phyloP scores from a whole-genome alignment of 2,329 filamentous ascomycete species.

The Scedosporium dehoogii region DNA sequence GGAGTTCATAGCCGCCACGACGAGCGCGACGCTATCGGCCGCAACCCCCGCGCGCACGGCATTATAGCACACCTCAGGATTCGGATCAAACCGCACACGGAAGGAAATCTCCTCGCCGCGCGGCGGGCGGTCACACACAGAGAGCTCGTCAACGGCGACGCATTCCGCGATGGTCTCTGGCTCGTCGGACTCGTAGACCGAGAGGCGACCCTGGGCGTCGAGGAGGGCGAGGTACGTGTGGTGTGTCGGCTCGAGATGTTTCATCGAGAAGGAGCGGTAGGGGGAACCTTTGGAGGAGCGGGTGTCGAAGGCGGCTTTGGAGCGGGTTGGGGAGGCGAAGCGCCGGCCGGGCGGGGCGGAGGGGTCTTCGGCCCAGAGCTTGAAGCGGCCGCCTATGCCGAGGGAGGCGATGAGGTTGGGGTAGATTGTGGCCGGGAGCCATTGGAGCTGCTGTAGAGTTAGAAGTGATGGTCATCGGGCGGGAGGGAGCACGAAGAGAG shows the following conservation, averaged over 20 bases:
- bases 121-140: conserved; percentile 58
- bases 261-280: conserved; percentile 78
- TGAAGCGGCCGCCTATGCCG: conserved; percentile 76
- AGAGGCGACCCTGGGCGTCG: conserved; percentile 69
- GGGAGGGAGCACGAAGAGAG: no score
- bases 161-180: conserved; percentile 74
- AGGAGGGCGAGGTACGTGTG: conserved; percentile 82
- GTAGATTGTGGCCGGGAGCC: conserved; percentile 84
- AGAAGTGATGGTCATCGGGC: no score
- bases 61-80: conserved; percentile 68
- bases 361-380: conserved; percentile 86
- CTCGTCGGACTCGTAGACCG: conserved; percentile 75
- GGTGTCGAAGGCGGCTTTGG: conserved; percentile 42
- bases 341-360: conserved; percentile 70
- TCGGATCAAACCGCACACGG: conserved; percentile 78
- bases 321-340: conserved; percentile 56
- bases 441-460: conserved; percentile 74
- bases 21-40: conserved; percentile 66
- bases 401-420: conserved; percentile 79
- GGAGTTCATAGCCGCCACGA: conserved; percentile 75
- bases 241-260: conserved; percentile 65
- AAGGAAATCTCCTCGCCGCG: conserved; percentile 84
- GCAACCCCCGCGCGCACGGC: conserved; percentile 74
- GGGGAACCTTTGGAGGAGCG: conserved; percentile 48
- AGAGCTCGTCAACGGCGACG: conserved; percentile 64